Conservation (phyloP, 768 basidiomycete genomes). For the Solioccasus polychromus region DNA sequence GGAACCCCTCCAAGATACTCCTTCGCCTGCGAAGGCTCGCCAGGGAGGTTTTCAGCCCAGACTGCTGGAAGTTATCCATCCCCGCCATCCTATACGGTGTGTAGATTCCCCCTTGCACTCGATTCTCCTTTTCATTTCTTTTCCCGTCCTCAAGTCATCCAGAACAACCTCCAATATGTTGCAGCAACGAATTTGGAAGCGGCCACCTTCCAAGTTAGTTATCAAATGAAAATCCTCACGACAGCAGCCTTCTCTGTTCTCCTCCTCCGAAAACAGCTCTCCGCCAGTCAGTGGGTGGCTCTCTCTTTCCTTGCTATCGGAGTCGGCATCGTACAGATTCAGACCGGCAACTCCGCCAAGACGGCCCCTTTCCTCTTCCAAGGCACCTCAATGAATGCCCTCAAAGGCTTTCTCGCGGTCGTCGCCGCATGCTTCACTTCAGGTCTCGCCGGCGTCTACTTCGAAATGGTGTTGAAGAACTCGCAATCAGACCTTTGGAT, state of each 20-base stretch:
- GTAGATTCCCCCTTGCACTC: conserved; percentile 10
- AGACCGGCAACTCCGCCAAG: conserved; percentile 39
- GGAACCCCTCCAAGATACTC: conserved; percentile 35
- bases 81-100: conserved; percentile 90
- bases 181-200: conserved; percentile 92
- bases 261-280: conserved; percentile 73
- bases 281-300: conserved; percentile 77
- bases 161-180: conserved; percentile 95
- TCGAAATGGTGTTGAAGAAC: conserved; percentile 95
- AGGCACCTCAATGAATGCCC: conserved; percentile 66
- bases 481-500: conserved; percentile 91
- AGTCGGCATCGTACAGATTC: conserved; percentile 87
- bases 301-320: conserved; percentile 84
- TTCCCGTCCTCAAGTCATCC: conserved; percentile 57
- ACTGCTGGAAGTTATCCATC: conserved; percentile 97
- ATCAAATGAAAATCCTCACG: conserved; percentile 97
- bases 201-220: conserved; percentile 95
- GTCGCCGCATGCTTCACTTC: conserved; percentile 91
- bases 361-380: conserved; percentile 32
- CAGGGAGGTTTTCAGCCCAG: conserved; percentile 76
- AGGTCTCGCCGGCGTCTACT: conserved; percentile 95
- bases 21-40: conserved; percentile 55
- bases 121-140: conserved; percentile 6
- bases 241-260: conserved; percentile 88
- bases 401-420: conserved; percentile 89